phyloP scores from a whole-genome alignment of 164 flowering plant genomes.

The Vitis cinerea region DNA sequence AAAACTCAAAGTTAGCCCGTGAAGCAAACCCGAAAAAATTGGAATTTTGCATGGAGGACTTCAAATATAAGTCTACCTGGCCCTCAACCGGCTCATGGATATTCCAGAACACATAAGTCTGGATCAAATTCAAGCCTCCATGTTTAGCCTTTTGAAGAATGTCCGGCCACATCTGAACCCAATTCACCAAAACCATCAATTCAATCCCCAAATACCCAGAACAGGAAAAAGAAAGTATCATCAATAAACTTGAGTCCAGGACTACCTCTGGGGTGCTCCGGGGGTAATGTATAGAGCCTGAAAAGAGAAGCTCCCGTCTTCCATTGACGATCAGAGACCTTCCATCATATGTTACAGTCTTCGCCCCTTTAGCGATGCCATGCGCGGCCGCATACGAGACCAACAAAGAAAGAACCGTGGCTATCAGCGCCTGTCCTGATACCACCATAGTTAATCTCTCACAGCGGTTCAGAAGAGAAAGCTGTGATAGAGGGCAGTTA shows the following conservation, averaged over 20 bases:
- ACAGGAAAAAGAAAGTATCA: background rate
- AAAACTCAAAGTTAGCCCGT: background rate
- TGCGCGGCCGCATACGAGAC: background rate
- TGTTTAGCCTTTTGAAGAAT: slow-evolving; percentile 43
- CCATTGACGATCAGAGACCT: slow-evolving; percentile 59
- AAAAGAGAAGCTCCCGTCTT: slow-evolving; percentile 50
- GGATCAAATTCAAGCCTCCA: slow-evolving; percentile 62
- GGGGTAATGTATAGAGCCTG: slow-evolving; percentile 70
- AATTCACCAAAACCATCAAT: slow-evolving; percentile 4
- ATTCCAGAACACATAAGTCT: slow-evolving; percentile 47
- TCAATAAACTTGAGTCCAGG: too few species aligned
- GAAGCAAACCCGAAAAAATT: background rate
- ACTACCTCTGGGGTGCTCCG: slow-evolving; percentile 63
- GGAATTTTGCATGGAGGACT: too few species aligned
- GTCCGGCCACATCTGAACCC: slow-evolving; percentile 43
- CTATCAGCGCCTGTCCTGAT: background rate
- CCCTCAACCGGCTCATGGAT: slow-evolving; percentile 32
- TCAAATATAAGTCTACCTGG: slow-evolving; percentile 13
- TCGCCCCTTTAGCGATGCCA: background rate
- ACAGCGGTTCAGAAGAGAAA: background rate
- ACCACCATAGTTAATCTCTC: background rate
- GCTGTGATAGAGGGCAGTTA: too few species aligned
- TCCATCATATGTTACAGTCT: slow-evolving; percentile 48
- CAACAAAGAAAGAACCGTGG: background rate
- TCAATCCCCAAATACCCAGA: background rate